Percentiles rank a stretch among this genome's conserved stretches.
Evolutionary conservation across 2,329 filamentous ascomycete species (phyloP).

Genomic region (Aureobasidium sp.): DNA sequence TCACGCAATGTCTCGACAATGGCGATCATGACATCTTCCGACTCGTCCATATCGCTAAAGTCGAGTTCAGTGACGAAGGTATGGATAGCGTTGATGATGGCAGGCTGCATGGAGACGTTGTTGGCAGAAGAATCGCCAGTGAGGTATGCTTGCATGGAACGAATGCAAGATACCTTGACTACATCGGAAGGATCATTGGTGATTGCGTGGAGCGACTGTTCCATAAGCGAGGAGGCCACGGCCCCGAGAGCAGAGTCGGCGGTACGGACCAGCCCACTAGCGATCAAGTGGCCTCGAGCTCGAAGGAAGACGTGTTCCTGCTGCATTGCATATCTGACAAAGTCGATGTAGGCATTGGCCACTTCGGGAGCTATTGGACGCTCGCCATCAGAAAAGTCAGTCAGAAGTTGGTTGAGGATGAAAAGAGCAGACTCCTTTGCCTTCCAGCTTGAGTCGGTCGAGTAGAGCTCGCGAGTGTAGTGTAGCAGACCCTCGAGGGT

Average conservation of each 20-base stretch:
- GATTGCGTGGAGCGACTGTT: slow-evolving; percentile 68
- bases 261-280: slow-evolving; percentile 68
- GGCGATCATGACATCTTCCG: slow-evolving; percentile 86
- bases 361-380: slow-evolving; percentile 63
- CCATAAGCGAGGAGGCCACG: slow-evolving; percentile 57
- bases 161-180: slow-evolving; percentile 86
- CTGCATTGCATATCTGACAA: slow-evolving; percentile 70
- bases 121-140: slow-evolving; percentile 45
- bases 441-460: slow-evolving; percentile 50
- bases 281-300: slow-evolving; percentile 79
- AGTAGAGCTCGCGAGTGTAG: slow-evolving; percentile 69
- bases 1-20: slow-evolving; percentile 79
- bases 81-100: slow-evolving; percentile 54
- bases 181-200: slow-evolving; percentile 72
- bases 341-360: slow-evolving; percentile 67
- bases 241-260: slow-evolving; percentile 49
- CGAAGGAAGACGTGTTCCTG: slow-evolving; percentile 68
- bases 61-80: slow-evolving; percentile 76
- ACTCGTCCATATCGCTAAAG: slow-evolving; percentile 73
- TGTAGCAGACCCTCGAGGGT: slow-evolving; percentile 72
- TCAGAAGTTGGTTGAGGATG: slow-evolving; percentile 74
- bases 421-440: slow-evolving; percentile 75
- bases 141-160: slow-evolving; percentile 67
- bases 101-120: slow-evolving; percentile 52
- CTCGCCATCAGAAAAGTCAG: slow-evolving; percentile 72